Conservation (phyloP, 1,284 basidiomycete species). For the Cutaneotrichosporon spelunceum region DNA sequence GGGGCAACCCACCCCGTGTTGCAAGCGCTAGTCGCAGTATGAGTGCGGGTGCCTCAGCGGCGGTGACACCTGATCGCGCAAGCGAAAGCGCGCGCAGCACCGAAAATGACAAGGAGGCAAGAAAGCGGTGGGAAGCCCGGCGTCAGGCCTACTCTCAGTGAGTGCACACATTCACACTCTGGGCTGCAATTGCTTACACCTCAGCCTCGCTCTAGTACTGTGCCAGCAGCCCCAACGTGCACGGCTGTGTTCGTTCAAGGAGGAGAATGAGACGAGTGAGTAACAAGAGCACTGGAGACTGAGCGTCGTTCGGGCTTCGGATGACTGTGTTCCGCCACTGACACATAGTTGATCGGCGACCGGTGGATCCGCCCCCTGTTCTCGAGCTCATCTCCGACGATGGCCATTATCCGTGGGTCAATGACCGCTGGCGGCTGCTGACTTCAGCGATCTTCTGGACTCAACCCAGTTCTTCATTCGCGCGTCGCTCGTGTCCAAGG, state of each 20-base stretch:
- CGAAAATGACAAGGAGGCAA: conserved; percentile 14
- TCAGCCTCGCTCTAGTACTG: conserved; percentile 30
- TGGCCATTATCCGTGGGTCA: conserved; percentile 20
- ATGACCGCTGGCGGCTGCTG: neutral
- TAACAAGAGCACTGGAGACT: conserved; percentile 9
- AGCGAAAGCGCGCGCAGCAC: conserved; percentile 4
- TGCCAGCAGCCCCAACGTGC: conserved; percentile 51
- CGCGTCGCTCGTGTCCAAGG: conserved; percentile 37
- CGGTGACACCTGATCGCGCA: neutral
- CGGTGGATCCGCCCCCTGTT: conserved; percentile 52
- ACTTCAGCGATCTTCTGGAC: conserved; percentile 33
- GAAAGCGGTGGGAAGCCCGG: conserved; percentile 9
- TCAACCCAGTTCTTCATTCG: conserved; percentile 44
- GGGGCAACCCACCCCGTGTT: conserved; percentile 2
- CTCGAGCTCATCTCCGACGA: conserved; percentile 37
- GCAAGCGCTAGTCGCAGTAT: conserved; percentile 3
- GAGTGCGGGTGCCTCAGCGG: neutral
- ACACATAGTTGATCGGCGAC: conserved; percentile 45
- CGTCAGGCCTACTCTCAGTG: conserved; percentile 10
- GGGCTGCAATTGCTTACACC: neutral
- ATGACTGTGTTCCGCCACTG: neutral
- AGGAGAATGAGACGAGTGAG: conserved; percentile 53
- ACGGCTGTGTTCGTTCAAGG: conserved; percentile 52
- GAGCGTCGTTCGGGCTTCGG: neutral
- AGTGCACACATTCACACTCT: neutral